These are phyloP conservation scores for Tilletia walkeri DNA, from an alignment of 1,284 basidiomycete genomes.

Conservation along the genomic window DNA sequence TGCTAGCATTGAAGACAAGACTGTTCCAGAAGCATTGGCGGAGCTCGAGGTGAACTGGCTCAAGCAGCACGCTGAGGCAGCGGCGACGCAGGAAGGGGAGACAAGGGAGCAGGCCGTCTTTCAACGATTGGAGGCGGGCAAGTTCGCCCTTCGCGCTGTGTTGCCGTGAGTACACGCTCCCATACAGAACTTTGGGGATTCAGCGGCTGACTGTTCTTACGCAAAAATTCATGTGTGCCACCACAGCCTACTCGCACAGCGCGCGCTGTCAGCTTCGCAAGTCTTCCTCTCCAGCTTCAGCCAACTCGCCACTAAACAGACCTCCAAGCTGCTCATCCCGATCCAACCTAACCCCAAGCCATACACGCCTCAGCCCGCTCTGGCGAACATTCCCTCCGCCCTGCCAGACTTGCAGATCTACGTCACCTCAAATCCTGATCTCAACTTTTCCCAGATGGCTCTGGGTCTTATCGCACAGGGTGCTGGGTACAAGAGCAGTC, in stretches of 20 bases:
- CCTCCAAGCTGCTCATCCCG: constrained; percentile 43
- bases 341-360: constrained; percentile 51
- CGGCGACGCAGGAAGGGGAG: constrained; percentile 30
- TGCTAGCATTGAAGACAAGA: neutral
- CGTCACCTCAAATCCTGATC: constrained; percentile 46
- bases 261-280: constrained; percentile 20
- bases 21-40: neutral
- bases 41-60: constrained; percentile 32
- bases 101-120: constrained; percentile 27
- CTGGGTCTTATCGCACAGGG: constrained; percentile 41
- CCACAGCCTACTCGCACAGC: constrained; percentile 17
- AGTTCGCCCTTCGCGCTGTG: constrained; percentile 34
- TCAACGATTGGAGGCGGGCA: constrained; percentile 38
- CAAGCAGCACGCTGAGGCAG: constrained; percentile 26
- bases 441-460: constrained; percentile 51
- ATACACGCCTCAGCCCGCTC: constrained; percentile 36
- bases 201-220: no score
- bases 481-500: constrained; percentile 18
- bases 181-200: no score
- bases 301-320: constrained; percentile 27
- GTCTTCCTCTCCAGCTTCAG: constrained; percentile 40
- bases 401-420: constrained; percentile 29
- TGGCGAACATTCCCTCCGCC: constrained; percentile 18
- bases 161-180: neutral
- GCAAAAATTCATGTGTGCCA: neutral